Evolutionary conservation across 2,329 filamentous ascomycete genomes (phyloP).

Genomic region (Neopestalotiopsis sp.): DNA sequence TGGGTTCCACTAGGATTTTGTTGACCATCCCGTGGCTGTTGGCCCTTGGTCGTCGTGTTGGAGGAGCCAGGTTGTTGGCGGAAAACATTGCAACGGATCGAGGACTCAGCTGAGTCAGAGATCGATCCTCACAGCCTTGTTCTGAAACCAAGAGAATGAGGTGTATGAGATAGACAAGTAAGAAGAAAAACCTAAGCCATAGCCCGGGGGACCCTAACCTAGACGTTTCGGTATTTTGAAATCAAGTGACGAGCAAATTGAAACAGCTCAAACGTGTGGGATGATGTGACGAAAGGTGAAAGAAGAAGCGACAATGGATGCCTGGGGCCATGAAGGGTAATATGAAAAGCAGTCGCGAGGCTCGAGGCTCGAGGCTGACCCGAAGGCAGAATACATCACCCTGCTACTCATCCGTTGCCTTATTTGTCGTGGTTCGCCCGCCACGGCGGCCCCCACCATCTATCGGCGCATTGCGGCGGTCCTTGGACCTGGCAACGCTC

Average conservation of each 20-base stretch:
- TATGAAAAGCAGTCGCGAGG: neutral
- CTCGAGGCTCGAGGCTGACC: conserved; percentile 33
- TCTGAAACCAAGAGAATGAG: neutral
- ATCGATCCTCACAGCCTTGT: neutral
- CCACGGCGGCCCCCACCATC: conserved; percentile 11
- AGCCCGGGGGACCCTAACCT: neutral
- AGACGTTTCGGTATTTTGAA: neutral
- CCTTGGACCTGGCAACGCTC: neutral
- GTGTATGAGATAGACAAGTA: neutral
- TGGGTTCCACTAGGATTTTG: conserved; percentile 32
- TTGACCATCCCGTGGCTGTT: conserved; percentile 19
- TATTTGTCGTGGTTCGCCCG: conserved; percentile 17
- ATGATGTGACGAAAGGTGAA: conserved; percentile 13
- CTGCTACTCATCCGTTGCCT: conserved; percentile 12
- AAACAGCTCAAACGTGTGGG: neutral
- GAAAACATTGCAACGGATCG: conserved; percentile 3
- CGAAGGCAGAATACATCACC: conserved; percentile 28
- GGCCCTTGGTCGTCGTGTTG: conserved; percentile 7
- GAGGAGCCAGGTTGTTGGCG: neutral
- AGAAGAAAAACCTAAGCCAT: neutral
- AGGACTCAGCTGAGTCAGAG: neutral
- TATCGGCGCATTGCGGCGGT: neutral
- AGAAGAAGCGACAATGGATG: neutral
- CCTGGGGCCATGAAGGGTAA: conserved; percentile 4
- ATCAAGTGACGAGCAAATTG: neutral